Percentiles rank a stretch among this genome's conserved stretches.
Conservation (phyloP, 2,329 filamentous ascomycete genomes). For the Proliferodiscus dingleyae region DNA sequence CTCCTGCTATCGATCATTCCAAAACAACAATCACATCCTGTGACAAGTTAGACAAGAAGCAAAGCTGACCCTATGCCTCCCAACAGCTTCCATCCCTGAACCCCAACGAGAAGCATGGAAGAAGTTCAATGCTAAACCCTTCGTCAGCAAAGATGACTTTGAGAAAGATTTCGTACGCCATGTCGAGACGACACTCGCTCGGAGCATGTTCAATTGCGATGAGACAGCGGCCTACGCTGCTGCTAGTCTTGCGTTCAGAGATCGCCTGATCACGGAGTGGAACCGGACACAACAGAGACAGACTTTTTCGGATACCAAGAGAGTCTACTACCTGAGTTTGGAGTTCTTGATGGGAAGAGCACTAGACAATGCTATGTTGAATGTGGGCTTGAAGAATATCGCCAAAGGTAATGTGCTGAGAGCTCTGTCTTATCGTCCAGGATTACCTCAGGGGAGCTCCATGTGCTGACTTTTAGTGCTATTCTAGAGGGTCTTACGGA, state of each 20-base stretch:
- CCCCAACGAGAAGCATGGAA: constrained; percentile 78
- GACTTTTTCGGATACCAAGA: constrained; percentile 84
- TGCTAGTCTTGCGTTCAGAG: constrained; percentile 85
- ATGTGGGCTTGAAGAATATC: constrained; percentile 80
- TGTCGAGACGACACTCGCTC: constrained; percentile 92
- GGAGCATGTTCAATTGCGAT: constrained; percentile 97
- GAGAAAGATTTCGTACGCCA: constrained; percentile 84
- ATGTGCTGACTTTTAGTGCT: constrained; percentile 5
- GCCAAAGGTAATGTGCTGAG: constrained; percentile 82
- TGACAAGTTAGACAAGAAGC: background rate
- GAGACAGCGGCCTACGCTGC: constrained; percentile 88
- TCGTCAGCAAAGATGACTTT: constrained; percentile 78
- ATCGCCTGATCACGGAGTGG: constrained; percentile 91
- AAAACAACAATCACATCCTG: background rate
- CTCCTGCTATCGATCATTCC: background rate
- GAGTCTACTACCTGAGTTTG: constrained; percentile 93
- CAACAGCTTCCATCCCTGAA: constrained; percentile 75
- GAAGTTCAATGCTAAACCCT: constrained; percentile 58
- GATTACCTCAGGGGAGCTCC: background rate
- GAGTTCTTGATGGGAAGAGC: constrained; percentile 98
- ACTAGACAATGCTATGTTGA: constrained; percentile 97
- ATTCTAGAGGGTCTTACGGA: constrained; percentile 71
- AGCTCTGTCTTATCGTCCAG: no score
- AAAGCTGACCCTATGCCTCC: constrained; percentile 2
- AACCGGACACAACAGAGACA: constrained; percentile 97